These are phyloP conservation scores for Chimonanthus salicifolius DNA, from an alignment of 164 flowering plant genomes.

Conservation along the genomic window DNA sequence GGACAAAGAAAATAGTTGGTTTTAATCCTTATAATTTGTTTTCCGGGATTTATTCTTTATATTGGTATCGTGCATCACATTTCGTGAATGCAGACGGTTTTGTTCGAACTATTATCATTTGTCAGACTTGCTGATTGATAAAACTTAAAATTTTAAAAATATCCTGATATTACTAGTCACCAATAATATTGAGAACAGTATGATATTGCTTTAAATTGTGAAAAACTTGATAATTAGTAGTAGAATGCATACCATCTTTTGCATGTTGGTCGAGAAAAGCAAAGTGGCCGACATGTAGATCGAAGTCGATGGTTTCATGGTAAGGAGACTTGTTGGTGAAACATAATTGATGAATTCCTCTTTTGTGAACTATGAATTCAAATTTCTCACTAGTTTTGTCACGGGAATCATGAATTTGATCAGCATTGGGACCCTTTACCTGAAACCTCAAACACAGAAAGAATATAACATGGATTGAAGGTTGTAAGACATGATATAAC, in stretches of 20 bases:
- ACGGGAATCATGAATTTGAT: slow-evolving; percentile 74
- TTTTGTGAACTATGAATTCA: slow-evolving; percentile 62
- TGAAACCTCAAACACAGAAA: slow-evolving; percentile 16
- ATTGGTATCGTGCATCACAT: too few species aligned
- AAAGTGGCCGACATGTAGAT: slow-evolving; percentile 48
- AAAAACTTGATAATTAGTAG: not conserved
- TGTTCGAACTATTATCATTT: too few species aligned
- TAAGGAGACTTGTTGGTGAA: slow-evolving; percentile 64
- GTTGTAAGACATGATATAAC: too few species aligned
- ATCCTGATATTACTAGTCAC: too few species aligned
- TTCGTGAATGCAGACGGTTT: too few species aligned
- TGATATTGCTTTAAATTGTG: too few species aligned
- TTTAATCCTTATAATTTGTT: too few species aligned
- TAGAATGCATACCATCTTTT: slow-evolving; percentile 42
- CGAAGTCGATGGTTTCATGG: slow-evolving; percentile 58
- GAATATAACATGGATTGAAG: not conserved
- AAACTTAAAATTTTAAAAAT: too few species aligned
- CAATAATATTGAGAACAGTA: too few species aligned
- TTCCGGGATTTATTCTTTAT: too few species aligned
- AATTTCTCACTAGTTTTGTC: slow-evolving; percentile 70
- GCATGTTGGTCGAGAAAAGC: slow-evolving; percentile 51
- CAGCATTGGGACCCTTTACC: slow-evolving; percentile 87
- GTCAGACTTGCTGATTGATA: too few species aligned
- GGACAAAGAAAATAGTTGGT: too few species aligned
- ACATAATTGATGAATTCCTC: slow-evolving; percentile 81